Evolutionary conservation across 768 basidiomycete genomes (phyloP), one percentile per base, ranked within the genome.

Genomic region (Auriscalpium vulgare): DNA sequence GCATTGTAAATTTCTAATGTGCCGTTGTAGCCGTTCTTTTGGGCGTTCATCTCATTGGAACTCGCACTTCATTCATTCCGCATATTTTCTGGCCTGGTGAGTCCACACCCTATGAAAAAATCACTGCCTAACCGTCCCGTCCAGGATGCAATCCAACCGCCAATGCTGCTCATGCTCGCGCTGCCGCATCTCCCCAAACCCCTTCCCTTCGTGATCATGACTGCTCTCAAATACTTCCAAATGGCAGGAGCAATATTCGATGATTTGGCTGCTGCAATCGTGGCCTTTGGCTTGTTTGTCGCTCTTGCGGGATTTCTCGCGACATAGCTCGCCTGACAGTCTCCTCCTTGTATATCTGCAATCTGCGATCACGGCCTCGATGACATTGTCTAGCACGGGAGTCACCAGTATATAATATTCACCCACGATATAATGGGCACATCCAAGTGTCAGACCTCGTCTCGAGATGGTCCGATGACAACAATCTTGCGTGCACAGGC

Each of bases 41-140:
- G 87, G 87, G 84, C 80, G 8, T 91, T 91, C 57, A 79, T 81
- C 40, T 85, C 89, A 0, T 66, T 91, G 4, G 80, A 91, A 61
- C 74, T 91, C 21, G 76, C 77, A 17, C 65, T 92, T 46, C 87
- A 91, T 62, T 88, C 89, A 9, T 64, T 84, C 60, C 81, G 83
- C 53, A 80, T 91, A 69, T 83, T 88, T 65, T 78, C 77, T 11
- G 81, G 83, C 56, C 78, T 85, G 58, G 88, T 88, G 65, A 65
- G 87, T 71, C 10, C 51, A 10, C 54, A 11, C 36, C 21, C 34
- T 50, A n/a, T 51, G 4, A 29, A 11, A 38, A 59, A 38, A 47
- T 50, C 37, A 19, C 14, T 23, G 3, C 19, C 17, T 16, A 44
- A 50, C 19, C 37, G 21, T 43, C 40, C 50, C 47, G 38, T 59